Evolutionary conservation across 768 basidiomycete species (phyloP), one percentile per base, ranked within the genome.

Genomic region (Phaeolepiota aurea): DNA sequence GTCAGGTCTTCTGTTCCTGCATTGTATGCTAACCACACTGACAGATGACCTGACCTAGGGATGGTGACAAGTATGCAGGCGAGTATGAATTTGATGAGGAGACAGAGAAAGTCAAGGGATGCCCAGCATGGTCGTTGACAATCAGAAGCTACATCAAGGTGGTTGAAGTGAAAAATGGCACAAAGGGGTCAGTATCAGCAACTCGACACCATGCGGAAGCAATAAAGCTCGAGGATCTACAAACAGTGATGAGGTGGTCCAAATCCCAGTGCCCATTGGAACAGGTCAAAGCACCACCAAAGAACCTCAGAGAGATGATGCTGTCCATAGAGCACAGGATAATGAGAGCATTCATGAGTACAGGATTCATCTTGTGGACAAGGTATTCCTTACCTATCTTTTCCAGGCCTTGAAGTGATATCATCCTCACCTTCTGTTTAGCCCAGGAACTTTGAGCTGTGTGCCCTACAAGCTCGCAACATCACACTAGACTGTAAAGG

Each of bases 141-240:
- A 53, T 64, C 1, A 42, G 50, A 7, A 38, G 45, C 1, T 19
- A 62, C 4, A 32, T 61, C 4, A 51, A 55, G 20, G 48, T 50
- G 0, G 33, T 61, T 33, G 58, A 56, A 45, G 55, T 18, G 44
- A 28, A 28, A n/a, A 49, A 35, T 11, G 47, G 5, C 33, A 47
- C 21, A 23, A 42, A 2, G 14, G 51, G 56, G 30, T 55, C 52
- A 0, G 50, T 42, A 10, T 42, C 49, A 11, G 48, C 48, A 19
- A 51, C 44, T 3, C 54, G 54, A 2, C 44, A 53, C 22, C 62
- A 67, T 45, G 61, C 59, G 0, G 50, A 57, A 15, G 57, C 59
- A 2, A 61, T 60, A 36, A 48, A 51, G n/a, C 47, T 56, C 4
- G 57, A 63, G 31, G 62, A 63, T 16, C 47, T 65, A 23, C 19